Evolutionary conservation across 768 basidiomycete species (phyloP), one percentile per base, ranked within the genome.

Genomic region (Macrolepiota dolichaula): DNA sequence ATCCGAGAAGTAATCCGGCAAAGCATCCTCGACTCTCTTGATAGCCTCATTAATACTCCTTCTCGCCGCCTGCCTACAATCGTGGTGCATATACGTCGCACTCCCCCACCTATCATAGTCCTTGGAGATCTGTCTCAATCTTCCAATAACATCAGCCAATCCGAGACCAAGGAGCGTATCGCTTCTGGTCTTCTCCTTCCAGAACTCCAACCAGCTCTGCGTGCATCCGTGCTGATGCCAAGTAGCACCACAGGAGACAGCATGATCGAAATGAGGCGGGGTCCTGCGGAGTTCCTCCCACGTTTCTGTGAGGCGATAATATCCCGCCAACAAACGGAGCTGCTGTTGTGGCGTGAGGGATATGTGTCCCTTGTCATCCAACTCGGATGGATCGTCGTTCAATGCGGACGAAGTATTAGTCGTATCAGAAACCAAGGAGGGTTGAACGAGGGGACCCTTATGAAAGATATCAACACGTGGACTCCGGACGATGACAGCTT

Each of bases 51-150:
- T 70, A 50, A 91, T 83, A 50, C 78, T 77, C 65, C 79, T 79
- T 69, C 81, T 81, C 24, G 88, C 89, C 22, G 75, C 71, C 66
- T 76, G 71, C 68, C 86, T 79, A 74, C 89, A 91, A 59, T 90
- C 89, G 59, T 84, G 85, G 66, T 90, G 87, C 89, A 91, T 90
- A 68, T 89, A 88, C n/a, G 86, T 85, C 61, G 85, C 85, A 61
- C 81, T 82, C 1, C 88, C 87, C 84, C 85, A 86, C 56, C 83
- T 76, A 59, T 89, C 88, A 61, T 86, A 87, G 58, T 89, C 87
- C 72, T 85, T 86, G 66, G 83, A 74, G 37, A 91, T 78, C 61
- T 82, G 76, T 67, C 74, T 82, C 65, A 91, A 69, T 61, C 85
- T 79, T 37, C 89, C 90, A 4, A 88, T 69, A 36, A 90, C 86